These are phyloP conservation scores for Gossypium raimondii DNA, from an alignment of 345 rosid species.

Conservation along the genomic window DNA sequence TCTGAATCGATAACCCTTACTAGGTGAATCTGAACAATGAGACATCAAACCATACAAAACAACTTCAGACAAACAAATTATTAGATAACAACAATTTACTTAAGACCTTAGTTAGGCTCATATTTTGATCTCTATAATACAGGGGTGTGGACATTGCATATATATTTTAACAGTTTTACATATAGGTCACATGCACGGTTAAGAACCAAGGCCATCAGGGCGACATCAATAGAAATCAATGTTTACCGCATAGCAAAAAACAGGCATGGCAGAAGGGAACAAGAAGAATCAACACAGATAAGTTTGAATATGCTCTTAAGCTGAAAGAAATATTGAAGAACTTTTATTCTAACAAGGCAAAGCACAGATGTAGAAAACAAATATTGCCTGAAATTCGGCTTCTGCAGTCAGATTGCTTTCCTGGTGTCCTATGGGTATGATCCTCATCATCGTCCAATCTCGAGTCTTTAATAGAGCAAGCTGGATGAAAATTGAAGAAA, in stretches of 20 bases:
- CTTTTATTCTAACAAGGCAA: slow-evolving; percentile 4
- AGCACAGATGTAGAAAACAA: slow-evolving; percentile 11
- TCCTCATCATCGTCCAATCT: slow-evolving; percentile 22
- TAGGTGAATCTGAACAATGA: slow-evolving; percentile 38
- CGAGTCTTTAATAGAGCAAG: slow-evolving; percentile 49
- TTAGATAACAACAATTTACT: background rate
- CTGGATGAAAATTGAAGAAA: slow-evolving; percentile 32
- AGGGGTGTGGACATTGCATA: background rate
- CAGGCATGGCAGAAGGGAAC: background rate
- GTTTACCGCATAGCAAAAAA: background rate
- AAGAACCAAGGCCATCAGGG: background rate
- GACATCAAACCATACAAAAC: slow-evolving; percentile 16
- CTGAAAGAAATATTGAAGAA: background rate
- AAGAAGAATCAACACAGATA: background rate
- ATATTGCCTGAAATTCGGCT: slow-evolving; percentile 52
- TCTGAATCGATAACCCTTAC: slow-evolving; percentile 42
- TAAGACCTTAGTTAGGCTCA: background rate
- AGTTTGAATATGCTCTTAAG: slow-evolving; percentile 10
- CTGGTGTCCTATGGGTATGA: slow-evolving; percentile 17
- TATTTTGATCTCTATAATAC: background rate
- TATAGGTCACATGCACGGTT: background rate
- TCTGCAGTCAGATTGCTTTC: slow-evolving; percentile 30
- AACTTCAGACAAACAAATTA: slow-evolving; percentile 12
- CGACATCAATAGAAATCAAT: background rate
- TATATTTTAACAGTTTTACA: background rate